These are phyloP conservation scores for Zelonia costaricensis DNA, from an alignment of 208 protist species.

Conservation along the genomic window DNA sequence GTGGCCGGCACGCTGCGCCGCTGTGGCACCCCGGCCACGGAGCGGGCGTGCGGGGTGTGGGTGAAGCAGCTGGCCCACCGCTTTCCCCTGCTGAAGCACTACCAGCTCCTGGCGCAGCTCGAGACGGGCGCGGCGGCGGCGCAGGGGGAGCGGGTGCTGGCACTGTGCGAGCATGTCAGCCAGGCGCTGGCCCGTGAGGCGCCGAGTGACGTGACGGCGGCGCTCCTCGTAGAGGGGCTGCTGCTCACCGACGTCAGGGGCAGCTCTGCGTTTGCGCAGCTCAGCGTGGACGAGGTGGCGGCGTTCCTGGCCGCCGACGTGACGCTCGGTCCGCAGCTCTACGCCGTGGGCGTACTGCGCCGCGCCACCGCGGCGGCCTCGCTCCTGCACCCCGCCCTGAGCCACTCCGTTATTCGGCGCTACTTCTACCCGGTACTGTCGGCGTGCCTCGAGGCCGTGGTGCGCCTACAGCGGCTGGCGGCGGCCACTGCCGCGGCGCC, in stretches of 20 bases:
- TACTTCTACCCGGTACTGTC: slow-evolving; percentile 32
- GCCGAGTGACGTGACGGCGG: slow-evolving; percentile 9
- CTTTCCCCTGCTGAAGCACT: slow-evolving; percentile 73
- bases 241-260: slow-evolving; percentile 34
- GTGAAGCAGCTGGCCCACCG: slow-evolving; percentile 48
- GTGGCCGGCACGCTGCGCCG: slow-evolving; percentile 46
- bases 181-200: slow-evolving; percentile 34
- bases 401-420: slow-evolving; percentile 20
- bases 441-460: slow-evolving; percentile 10
- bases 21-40: slow-evolving; percentile 38
- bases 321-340: slow-evolving; percentile 39
- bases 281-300: slow-evolving; percentile 21
- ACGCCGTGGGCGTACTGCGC: slow-evolving; percentile 57
- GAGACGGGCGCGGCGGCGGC: slow-evolving; percentile 42
- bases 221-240: slow-evolving; percentile 37
- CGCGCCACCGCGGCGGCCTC: slow-evolving; percentile 24
- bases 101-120: slow-evolving; percentile 52
- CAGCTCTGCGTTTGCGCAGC: slow-evolving; percentile 18
- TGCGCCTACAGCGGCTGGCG: slow-evolving; percentile 15
- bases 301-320: slow-evolving; percentile 16
- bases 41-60: slow-evolving; percentile 54
- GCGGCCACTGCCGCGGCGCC: not conserved
- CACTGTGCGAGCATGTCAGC: slow-evolving; percentile 37
- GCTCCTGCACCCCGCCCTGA: slow-evolving; percentile 12
- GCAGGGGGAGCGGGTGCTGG: slow-evolving; percentile 36